Base-by-base conservation (phyloP, 73 alveolate genomes). In the Tetrahymena thermophila region DNA sequence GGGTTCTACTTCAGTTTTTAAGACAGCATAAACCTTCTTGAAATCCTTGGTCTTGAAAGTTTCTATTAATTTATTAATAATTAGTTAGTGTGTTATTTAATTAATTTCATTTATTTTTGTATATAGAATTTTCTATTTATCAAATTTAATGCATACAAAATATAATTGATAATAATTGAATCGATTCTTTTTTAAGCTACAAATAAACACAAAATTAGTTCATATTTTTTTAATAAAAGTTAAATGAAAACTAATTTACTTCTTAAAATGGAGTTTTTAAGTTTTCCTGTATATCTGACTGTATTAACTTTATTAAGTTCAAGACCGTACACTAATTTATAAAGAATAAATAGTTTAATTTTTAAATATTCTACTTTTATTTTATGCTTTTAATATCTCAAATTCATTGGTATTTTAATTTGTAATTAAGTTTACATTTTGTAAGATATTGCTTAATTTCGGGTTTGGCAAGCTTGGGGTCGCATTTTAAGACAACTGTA, bases 1-100 rank as follows among this genome's bases (percentile, higher is more conserved):
- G 89, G 89, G 89, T 25, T 71, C 89, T 19, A 71, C 89, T 71
- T 71, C 89, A 71, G 89, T 71, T 71, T 71, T 71, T 71, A 71
- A 71, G 89, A 71, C 89, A 9, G 89, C 89, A 71, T 71, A 71
- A 71, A 71, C 89, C 89, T 71, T 71, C 89, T 71, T 71, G 89
- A 71, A 71, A 71, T 71, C 89, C n/a, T 11, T 71, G 4, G 89
- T 71, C 42, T 71, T 71, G 89, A 71, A 71, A n/a, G 89, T 3
- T 31, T 71, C 89, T 71, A 10, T 71, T 71, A 31, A 13, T 17
- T 23, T 19, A 19, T 19, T 19, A 71, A 71, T 25, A 28, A 71
- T 2, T n/a, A n/a, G n/a, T n/a, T n/a, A n/a, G n/a, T n/a, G n/a
- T n/a, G n/a, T n/a, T n/a, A n/a, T n/a, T n/a, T n/a, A n/a, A n/a